Evolutionary conservation across 805 yeast species (phyloP), one percentile per base, ranked within the genome.

Genomic region (Spathaspora sp.): DNA sequence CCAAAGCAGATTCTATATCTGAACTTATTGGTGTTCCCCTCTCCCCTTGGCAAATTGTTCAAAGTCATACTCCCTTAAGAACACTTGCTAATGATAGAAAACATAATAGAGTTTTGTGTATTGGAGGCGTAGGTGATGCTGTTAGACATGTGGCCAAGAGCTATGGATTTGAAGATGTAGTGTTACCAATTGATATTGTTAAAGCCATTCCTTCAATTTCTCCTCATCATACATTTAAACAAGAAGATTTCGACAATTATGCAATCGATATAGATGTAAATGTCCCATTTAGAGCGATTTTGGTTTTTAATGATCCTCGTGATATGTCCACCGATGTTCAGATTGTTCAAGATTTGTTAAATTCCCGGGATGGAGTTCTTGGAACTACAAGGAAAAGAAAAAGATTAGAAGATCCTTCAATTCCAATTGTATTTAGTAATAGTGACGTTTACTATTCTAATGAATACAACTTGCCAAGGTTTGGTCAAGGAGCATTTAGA

Each of bases 401-500:
- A 1, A 44, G 56, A 18, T 44, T 49, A 7, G 54, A 64, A 17
- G 66, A 66, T 11, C 92, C 89, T 43, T 69, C 81, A 1, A 73
- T 87, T 1, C 96, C 94, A 2, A 84, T 88, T 17, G 80, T 82
- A 54, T 90, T 89, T 68, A 86, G 93, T 43, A 90, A 89, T 67
- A 81, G 87, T 62, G 97, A 92, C 67, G 80, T 89, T 61, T 61
- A 87, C 32, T 92, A 97, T 96, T 89, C 97, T 16, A 91, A 88
- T 62, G 90, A 86, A 60, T 92, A 86, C 65, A 68, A 64, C 14
- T 68, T 85, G 50, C 89, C 96, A 19, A 77, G 97, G 50, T 87
- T 89, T 61, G 97, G 97, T 6, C 96, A 91, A 69, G 97, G 97
- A 23, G 96, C 93, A 1, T 86, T 88, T 60, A 75, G 93, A 54